phyloP scores from a whole-genome alignment of 371 early-diverging fungal species.

The Umbelopsis sp. region DNA sequence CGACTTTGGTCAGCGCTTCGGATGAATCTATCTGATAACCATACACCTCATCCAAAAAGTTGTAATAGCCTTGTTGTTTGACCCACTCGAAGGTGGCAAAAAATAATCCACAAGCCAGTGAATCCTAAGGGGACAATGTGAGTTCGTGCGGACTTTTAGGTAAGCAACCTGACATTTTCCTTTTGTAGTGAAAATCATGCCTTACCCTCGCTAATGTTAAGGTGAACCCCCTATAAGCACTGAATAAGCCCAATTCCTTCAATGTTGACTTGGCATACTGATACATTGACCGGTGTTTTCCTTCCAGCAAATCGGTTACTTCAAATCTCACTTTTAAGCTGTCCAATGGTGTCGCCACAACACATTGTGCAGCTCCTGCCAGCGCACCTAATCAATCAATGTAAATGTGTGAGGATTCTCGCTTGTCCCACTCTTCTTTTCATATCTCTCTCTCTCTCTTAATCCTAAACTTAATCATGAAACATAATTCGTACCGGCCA shows the following conservation, averaged over 20 bases:
- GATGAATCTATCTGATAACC: slow-evolving; percentile 54
- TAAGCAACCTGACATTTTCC: background rate
- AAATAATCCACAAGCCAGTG: slow-evolving; percentile 72
- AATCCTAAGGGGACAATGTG: slow-evolving; percentile 52
- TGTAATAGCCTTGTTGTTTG: slow-evolving; percentile 70
- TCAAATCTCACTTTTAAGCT: slow-evolving; percentile 77
- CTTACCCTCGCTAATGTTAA: slow-evolving; percentile 67
- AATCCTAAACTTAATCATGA: background rate
- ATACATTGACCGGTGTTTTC: slow-evolving; percentile 73
- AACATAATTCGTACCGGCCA: slow-evolving; percentile 40
- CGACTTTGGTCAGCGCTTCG: slow-evolving; percentile 34
- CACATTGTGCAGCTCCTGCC: slow-evolving; percentile 76
- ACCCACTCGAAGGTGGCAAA: slow-evolving; percentile 81
- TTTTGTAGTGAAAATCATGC: slow-evolving; percentile 2
- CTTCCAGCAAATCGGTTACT: slow-evolving; percentile 73
- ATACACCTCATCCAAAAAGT: slow-evolving; percentile 61
- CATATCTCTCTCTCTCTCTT: too few relatives aligned
- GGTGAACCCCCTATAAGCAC: slow-evolving; percentile 74
- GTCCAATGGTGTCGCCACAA: slow-evolving; percentile 78
- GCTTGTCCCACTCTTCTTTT: too few relatives aligned
- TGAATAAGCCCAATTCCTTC: slow-evolving; percentile 62
- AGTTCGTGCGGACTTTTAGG: background rate
- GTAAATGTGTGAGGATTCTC: too few relatives aligned
- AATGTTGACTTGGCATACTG: slow-evolving; percentile 67
- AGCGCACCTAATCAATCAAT: slow-evolving; percentile 49